These are phyloP conservation scores for Heimioporus retisporus DNA, from an alignment of 1,284 basidiomycete genomes.

Conservation along the genomic window DNA sequence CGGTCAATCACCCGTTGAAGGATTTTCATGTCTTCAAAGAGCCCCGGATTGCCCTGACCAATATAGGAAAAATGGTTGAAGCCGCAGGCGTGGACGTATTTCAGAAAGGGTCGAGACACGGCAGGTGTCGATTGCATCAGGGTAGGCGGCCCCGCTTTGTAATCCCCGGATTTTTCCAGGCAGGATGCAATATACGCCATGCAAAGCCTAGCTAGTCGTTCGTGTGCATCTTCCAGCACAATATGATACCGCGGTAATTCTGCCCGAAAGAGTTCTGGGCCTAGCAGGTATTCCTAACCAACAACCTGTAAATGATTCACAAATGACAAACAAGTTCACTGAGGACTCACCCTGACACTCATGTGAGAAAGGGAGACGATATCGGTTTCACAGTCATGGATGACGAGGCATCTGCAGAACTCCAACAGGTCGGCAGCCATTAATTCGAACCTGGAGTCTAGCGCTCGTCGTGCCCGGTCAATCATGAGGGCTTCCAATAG, in stretches of 20 bases:
- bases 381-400: conserved; percentile 17
- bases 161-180: conserved; percentile 13
- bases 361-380: conserved; percentile 22
- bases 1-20: background rate
- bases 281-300: conserved; percentile 22
- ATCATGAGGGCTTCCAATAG: conserved; percentile 19
- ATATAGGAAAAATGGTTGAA: conserved; percentile 18
- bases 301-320: too few relatives aligned
- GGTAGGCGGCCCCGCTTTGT: background rate
- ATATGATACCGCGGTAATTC: conserved; percentile 16
- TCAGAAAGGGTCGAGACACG: conserved; percentile 4
- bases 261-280: conserved; percentile 7
- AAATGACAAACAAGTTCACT: too few relatives aligned
- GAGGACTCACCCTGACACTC: conserved; percentile 22
- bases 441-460: conserved; percentile 12
- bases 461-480: background rate
- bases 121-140: background rate
- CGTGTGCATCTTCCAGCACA: conserved; percentile 12
- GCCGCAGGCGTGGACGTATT: conserved; percentile 17
- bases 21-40: conserved; percentile 2
- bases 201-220: conserved; percentile 17
- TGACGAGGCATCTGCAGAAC: conserved; percentile 15
- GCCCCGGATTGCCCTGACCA: background rate
- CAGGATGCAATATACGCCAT: conserved; percentile 17
- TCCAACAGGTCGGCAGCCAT: conserved; percentile 6